Evolutionary conservation across 169 alveolate genomes (phyloP), one percentile per base, ranked within the genome.

Genomic region (Plasmodium knowlesi): DNA sequence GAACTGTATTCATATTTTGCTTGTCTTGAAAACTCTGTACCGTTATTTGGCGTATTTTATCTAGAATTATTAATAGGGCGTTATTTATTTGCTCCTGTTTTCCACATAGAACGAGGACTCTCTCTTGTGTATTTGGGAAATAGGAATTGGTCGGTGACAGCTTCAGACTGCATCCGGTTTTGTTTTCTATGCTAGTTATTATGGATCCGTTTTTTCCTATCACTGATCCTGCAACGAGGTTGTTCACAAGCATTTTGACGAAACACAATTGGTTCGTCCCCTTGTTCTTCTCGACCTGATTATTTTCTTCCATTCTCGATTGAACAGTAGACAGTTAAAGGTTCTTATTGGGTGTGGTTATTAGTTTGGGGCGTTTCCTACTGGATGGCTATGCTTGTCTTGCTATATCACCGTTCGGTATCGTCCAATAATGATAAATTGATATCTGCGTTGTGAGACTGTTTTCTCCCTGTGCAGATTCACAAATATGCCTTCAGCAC

Each of bases 81-180:
- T 46, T 82, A 76, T 84, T 83, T 70, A 92, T 76, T 41, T 83
- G 89, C 32, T 92, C 83, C 61, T 70, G 71, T 34, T 84, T 92
- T 54, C 95, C 95, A 72, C 95, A 83, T 2, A 92, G 6, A n/a
- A 84, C 89, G 37, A 92, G 34, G 5, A 92, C 92, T 34, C 95
- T 74, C 22, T 92, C 92, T 73, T 92, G 95, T 41, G 95, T 92
- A 43, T 92, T 92, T 19, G 95, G 95, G 46, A 92, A 92, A 43
- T 74, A 92, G 1, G 92, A 74, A 30, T 83, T 92, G 14, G 39
- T 92, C 12, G 95, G 92, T 19, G 95, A 92, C 16, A 92, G 39
- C 39, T 81, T 92, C 80, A 92, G 79, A 43, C 81, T 92, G 54
- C 93, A 83, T 37, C 95, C 95, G 8, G 95, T 92, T 92, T 92